phyloP scores from a whole-genome alignment of 2,329 filamentous ascomycete genomes.

The Claviceps monticola region DNA sequence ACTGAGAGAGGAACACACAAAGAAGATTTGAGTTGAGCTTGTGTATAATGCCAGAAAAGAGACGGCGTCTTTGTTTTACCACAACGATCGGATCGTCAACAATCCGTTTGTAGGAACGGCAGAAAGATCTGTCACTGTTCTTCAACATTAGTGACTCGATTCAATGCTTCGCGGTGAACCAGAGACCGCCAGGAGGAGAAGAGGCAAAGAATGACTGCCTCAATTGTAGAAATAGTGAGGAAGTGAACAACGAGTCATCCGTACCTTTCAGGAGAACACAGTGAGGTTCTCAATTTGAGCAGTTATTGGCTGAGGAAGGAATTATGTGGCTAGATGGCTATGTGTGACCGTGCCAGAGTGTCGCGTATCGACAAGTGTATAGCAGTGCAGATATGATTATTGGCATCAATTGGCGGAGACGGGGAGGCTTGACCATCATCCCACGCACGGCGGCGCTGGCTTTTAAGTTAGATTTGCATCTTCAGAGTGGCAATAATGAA shows the following conservation, averaged over 20 bases:
- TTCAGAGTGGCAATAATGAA: not conserved
- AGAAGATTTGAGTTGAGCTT: too few species aligned
- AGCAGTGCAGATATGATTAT: not conserved
- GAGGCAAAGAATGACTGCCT: not conserved
- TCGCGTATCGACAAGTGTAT: constrained; percentile 1
- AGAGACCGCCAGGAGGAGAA: not conserved
- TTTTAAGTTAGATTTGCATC: constrained; percentile 8
- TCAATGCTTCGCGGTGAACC: not conserved
- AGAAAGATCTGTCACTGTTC: not conserved
- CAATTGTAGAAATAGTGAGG: too few species aligned
- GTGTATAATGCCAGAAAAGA: too few species aligned
- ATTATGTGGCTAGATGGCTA: not conserved
- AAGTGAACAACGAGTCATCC: too few species aligned
- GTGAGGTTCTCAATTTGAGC: too few species aligned
- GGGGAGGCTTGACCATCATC: not conserved
- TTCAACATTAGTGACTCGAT: not conserved
- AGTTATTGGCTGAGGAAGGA: too few species aligned
- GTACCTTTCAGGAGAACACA: too few species aligned
- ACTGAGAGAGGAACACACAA: not conserved
- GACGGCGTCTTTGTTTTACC: too few species aligned
- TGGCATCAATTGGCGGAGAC: constrained; percentile 4
- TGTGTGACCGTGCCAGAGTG: not conserved
- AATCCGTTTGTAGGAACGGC: not conserved
- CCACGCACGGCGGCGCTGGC: constrained; percentile 3
- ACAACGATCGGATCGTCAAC: not conserved